A percentile compares a stretch with the other conserved stretches of the same genome.
These are phyloP conservation scores for Fistulifera pelliculosa DNA, from an alignment of 108 stramenopile species.

Conservation along the genomic window DNA sequence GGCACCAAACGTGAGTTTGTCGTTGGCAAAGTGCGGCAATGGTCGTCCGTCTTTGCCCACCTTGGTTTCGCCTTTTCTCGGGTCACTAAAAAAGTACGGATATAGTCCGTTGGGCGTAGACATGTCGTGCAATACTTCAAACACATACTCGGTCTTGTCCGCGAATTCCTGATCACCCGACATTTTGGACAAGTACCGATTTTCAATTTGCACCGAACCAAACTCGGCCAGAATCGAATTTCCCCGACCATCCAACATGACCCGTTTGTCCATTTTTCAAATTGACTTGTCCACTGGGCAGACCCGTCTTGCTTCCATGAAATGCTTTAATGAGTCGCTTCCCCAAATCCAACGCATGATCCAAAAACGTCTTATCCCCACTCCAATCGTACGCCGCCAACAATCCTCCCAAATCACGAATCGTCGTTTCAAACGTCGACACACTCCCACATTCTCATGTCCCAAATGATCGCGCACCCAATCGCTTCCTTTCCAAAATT, in stretches of 20 bases:
- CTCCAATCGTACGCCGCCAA: slow-evolving; percentile 86
- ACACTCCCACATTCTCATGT: slow-evolving; percentile 48
- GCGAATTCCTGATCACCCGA: slow-evolving; percentile 60
- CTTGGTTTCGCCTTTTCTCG: slow-evolving; percentile 8
- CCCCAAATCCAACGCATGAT: slow-evolving; percentile 72
- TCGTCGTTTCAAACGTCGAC: slow-evolving; percentile 96
- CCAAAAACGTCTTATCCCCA: slow-evolving; percentile 57
- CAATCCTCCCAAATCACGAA: slow-evolving; percentile 91
- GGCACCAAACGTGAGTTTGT: slow-evolving; percentile 68
- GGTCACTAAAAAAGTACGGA: slow-evolving; percentile 26
- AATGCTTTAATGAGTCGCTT: slow-evolving; percentile 49
- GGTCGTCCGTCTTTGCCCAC: slow-evolving; percentile 13
- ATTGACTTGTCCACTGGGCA: slow-evolving; percentile 56
- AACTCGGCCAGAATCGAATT: slow-evolving; percentile 59
- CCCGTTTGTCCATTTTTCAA: slow-evolving; percentile 22
- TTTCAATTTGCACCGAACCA: slow-evolving; percentile 90
- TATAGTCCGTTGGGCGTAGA: slow-evolving; percentile 47
- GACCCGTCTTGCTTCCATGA: slow-evolving; percentile 43
- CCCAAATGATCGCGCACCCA: slow-evolving; percentile 74
- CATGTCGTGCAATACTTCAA: slow-evolving; percentile 52
- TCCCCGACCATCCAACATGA: slow-evolving; percentile 46
- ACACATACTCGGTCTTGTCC: slow-evolving; percentile 53
- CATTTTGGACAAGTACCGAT: slow-evolving; percentile 65
- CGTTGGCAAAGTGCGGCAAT: slow-evolving; percentile 34
- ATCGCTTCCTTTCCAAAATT: slow-evolving; percentile 79